Evolutionary conservation across 306 rosid genomes (phyloP).

Genomic region (Begonia loranthoides): DNA sequence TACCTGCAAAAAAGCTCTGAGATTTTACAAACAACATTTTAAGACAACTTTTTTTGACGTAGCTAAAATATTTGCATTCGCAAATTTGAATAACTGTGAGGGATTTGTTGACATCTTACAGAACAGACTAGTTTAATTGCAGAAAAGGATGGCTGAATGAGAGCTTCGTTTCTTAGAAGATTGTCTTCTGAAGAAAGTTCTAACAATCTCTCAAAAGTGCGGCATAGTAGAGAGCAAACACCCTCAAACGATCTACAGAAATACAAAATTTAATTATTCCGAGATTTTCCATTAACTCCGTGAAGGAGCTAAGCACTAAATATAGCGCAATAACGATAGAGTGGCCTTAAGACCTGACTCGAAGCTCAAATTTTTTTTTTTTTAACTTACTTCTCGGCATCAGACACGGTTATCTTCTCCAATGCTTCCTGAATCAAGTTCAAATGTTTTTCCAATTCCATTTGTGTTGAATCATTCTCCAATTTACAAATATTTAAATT

Average conservation of each 20-base stretch:
- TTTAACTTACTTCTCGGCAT: slow-evolving; percentile 76
- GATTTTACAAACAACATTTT: too few relatives aligned
- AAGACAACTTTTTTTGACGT: too few relatives aligned
- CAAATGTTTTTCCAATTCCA: slow-evolving; percentile 19
- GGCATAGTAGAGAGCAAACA: slow-evolving; percentile 37
- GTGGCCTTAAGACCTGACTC: neutral
- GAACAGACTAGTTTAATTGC: slow-evolving; percentile 41
- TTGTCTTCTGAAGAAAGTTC: slow-evolving; percentile 21
- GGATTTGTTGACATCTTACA: slow-evolving; percentile 32
- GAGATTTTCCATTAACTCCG: too few relatives aligned
- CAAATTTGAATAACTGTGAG: too few relatives aligned
- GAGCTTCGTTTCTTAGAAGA: slow-evolving; percentile 32
- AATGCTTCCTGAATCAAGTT: slow-evolving; percentile 28
- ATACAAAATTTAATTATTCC: neutral
- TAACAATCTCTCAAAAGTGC: slow-evolving; percentile 28
- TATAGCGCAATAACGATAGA: too few relatives aligned
- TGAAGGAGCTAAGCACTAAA: too few relatives aligned
- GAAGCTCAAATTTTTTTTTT: slow-evolving; percentile 9
- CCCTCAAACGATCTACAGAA: slow-evolving; percentile 62
- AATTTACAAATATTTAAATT: slow-evolving; percentile 6
- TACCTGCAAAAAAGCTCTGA: slow-evolving; percentile 22
- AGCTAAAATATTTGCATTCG: too few relatives aligned
- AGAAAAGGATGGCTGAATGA: slow-evolving; percentile 26
- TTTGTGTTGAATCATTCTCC: slow-evolving; percentile 15
- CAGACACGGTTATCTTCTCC: slow-evolving; percentile 32